Evolutionary conservation across 352 stramenopile species (phyloP).

Genomic region (Phytophthora sp.): DNA sequence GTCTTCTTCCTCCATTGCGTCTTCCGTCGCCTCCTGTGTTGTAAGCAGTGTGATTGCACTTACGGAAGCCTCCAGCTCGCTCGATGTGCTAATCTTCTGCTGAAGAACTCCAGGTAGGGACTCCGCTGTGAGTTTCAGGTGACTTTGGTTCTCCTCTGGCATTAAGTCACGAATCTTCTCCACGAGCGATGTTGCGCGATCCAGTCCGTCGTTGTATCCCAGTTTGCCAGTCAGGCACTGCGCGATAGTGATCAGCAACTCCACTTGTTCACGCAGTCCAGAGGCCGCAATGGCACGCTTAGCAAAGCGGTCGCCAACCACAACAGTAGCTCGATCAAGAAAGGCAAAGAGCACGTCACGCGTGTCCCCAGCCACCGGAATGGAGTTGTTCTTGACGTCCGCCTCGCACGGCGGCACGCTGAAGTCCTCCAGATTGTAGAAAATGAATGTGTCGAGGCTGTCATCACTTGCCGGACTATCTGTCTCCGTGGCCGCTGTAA

Average conservation of each 20-base stretch:
- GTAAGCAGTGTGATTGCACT: conserved; percentile 71
- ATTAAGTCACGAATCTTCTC: conserved; percentile 48
- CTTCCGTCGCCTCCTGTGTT: conserved; percentile 55
- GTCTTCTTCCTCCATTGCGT: conserved; percentile 44
- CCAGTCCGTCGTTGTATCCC: conserved; percentile 50
- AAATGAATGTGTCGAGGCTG: conserved; percentile 51
- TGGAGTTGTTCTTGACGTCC: conserved; percentile 33
- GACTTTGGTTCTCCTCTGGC: conserved; percentile 53
- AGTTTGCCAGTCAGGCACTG: conserved; percentile 58
- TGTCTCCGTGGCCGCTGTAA: conserved; percentile 10
- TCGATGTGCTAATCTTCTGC: conserved; percentile 27
- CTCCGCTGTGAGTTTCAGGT: conserved; percentile 55
- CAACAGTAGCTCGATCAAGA: conserved; percentile 61
- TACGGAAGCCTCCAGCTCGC: conserved; percentile 33
- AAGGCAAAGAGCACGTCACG: conserved; percentile 62
- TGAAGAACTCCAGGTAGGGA: conserved; percentile 40
- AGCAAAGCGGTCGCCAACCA: conserved; percentile 57
- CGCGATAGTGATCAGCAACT: conserved; percentile 63
- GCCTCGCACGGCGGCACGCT: conserved; percentile 34
- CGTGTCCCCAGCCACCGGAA: conserved; percentile 43
- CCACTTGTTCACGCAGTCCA: conserved; percentile 56
- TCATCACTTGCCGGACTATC: not conserved
- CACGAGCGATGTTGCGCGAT: conserved; percentile 41
- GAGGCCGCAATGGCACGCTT: conserved; percentile 63
- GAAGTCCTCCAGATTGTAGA: conserved; percentile 57